phyloP scores from a whole-genome alignment of 2,329 filamentous ascomycete species.

The Pyricularia sp. region DNA sequence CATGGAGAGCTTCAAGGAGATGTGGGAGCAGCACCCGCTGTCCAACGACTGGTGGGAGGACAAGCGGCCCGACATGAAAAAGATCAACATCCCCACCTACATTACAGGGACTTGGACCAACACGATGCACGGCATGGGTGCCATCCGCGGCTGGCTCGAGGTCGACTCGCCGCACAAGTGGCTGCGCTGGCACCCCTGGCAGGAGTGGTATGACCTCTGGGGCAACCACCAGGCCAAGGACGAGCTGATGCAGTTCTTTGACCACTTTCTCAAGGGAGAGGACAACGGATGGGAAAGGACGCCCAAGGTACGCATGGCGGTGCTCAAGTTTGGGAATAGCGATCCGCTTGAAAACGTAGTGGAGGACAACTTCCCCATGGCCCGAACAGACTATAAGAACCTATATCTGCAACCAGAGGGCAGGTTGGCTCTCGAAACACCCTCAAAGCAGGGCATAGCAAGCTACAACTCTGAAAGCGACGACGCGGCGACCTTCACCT shows the following conservation, averaged over 20 bases:
- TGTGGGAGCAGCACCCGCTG: constrained; percentile 25
- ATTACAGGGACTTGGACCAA: constrained; percentile 22
- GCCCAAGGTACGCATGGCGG: constrained; percentile 30
- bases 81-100: constrained; percentile 24
- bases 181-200: constrained; percentile 26
- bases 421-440: constrained; percentile 4
- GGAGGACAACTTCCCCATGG: constrained; percentile 22
- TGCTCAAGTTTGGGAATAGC: constrained; percentile 24
- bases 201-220: constrained; percentile 36
- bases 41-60: constrained; percentile 26
- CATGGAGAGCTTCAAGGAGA: constrained; percentile 30
- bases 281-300: constrained; percentile 37
- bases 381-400: constrained; percentile 21
- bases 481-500: constrained; percentile 20
- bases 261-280: constrained; percentile 30
- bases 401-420: constrained; percentile 17
- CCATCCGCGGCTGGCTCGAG: constrained; percentile 25
- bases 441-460: constrained; percentile 6
- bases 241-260: constrained; percentile 31
- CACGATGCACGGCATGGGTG: constrained; percentile 24
- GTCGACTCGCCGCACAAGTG: constrained; percentile 27
- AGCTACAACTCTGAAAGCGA: constrained; percentile 23
- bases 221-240: constrained; percentile 20
- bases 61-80: constrained; percentile 24
- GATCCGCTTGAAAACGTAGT: constrained; percentile 21